phyloP scores from a whole-genome alignment of 352 stramenopile species.

The Phytophthora podocarpi region DNA sequence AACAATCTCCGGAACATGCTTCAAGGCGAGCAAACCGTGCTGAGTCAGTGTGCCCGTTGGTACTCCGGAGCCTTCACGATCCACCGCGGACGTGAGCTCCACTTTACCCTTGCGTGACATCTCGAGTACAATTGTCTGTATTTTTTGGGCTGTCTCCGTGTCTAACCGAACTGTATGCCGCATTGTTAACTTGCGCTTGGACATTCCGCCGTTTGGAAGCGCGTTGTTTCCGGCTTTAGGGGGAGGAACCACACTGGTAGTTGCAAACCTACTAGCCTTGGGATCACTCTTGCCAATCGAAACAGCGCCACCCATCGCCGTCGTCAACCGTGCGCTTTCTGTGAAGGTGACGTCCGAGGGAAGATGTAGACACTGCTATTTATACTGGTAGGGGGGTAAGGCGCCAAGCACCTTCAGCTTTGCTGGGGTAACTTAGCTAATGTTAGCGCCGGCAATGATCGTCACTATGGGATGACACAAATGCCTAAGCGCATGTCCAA shows the following conservation, averaged over 20 bases:
- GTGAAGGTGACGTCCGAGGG: not conserved
- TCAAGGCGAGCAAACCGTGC: slow-evolving; percentile 49
- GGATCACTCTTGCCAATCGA: slow-evolving; percentile 20
- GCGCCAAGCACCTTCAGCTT: not conserved
- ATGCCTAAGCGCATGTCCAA: too few relatives aligned
- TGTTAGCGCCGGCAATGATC: slow-evolving; percentile 5
- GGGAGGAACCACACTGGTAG: slow-evolving; percentile 22
- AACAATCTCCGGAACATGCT: slow-evolving; percentile 60
- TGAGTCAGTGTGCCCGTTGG: slow-evolving; percentile 57
- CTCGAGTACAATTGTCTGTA: slow-evolving; percentile 51
- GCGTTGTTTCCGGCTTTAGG: not conserved
- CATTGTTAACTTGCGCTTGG: slow-evolving; percentile 43
- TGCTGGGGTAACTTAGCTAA: slow-evolving; percentile 2
- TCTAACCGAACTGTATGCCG: slow-evolving; percentile 38
- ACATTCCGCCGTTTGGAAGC: slow-evolving; percentile 5
- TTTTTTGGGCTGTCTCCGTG: slow-evolving; percentile 32
- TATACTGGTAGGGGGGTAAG: slow-evolving; percentile 4
- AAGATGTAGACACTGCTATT: slow-evolving; percentile 7
- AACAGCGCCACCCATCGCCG: slow-evolving; percentile 33
- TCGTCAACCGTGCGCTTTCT: not conserved
- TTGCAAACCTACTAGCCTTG: slow-evolving; percentile 6
- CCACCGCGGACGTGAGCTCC: slow-evolving; percentile 65
- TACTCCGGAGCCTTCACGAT: slow-evolving; percentile 41
- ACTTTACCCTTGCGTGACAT: slow-evolving; percentile 57
- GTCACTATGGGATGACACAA: not conserved